Conservation (phyloP, 129 eudicot genomes). For the Flaveria trinervia region DNA sequence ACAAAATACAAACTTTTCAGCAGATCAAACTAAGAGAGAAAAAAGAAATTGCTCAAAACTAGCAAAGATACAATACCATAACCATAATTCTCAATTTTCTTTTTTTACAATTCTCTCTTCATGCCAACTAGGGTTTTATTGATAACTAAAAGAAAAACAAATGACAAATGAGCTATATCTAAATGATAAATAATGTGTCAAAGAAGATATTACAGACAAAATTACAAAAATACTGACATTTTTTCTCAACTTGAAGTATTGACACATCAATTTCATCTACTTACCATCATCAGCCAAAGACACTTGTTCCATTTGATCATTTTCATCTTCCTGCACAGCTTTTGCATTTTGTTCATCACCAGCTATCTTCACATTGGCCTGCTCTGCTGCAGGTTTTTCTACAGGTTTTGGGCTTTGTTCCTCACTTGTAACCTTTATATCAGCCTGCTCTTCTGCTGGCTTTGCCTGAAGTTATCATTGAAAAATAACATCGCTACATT, state of each 20-base stretch:
- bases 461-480: conserved; percentile 40
- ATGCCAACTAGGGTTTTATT: conserved; percentile 33
- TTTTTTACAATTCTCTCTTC: conserved; percentile 36
- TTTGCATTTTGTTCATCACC: conserved; percentile 40
- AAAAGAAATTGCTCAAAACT: background rate
- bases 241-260: conserved; percentile 10
- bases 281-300: conserved; percentile 37
- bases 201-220: conserved; percentile 20
- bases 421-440: conserved; percentile 36
- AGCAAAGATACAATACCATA: conserved; percentile 31
- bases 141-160: conserved; percentile 16
- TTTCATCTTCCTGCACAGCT: conserved; percentile 32
- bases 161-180: conserved; percentile 10
- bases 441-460: conserved; percentile 46
- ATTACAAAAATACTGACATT: conserved; percentile 1
- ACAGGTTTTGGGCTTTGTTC: conserved; percentile 32
- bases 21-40: background rate
- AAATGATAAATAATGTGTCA: background rate
- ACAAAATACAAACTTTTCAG: background rate
- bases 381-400: conserved; percentile 40
- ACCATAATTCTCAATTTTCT: conserved; percentile 14
- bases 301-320: conserved; percentile 44
- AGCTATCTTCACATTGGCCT: conserved; percentile 27
- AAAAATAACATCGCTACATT: background rate
- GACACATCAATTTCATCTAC: conserved; percentile 30